phyloP scores from a whole-genome alignment of 768 basidiomycete genomes.

The Mrakia hoshinonis region DNA sequence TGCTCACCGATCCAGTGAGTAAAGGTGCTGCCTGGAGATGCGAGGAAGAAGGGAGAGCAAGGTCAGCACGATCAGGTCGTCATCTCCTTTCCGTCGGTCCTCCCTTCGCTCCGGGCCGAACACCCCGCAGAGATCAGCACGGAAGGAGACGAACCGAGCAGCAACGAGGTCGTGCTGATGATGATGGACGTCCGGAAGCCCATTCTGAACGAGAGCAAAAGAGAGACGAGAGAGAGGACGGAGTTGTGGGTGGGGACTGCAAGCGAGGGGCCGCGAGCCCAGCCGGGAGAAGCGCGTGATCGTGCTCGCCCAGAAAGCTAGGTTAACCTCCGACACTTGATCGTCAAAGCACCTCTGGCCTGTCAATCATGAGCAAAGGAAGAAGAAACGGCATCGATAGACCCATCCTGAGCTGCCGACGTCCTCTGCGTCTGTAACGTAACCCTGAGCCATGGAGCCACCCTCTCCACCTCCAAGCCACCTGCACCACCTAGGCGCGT shows the following conservation, averaged over 20 bases:
- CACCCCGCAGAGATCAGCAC: conserved; percentile 71
- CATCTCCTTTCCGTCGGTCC: conserved; percentile 41
- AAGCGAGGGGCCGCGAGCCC: no score
- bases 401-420: no score
- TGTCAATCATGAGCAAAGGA: no score
- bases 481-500: no score
- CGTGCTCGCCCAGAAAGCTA: no score
- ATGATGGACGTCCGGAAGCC: conserved; percentile 11
- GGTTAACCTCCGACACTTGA: no score
- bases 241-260: neutral
- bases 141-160: conserved; percentile 54
- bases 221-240: neutral
- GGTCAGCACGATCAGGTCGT: neutral
- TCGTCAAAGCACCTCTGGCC: no score
- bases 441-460: no score
- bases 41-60: neutral
- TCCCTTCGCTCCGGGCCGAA: conserved; percentile 75
- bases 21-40: conserved; percentile 35
- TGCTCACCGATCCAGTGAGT: conserved; percentile 70
- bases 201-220: neutral
- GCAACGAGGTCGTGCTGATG: conserved; percentile 14
- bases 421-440: no score
- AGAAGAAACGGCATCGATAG: no score
- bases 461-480: no score
- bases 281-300: no score